Evolutionary conservation across 306 rosid genomes (phyloP).

Genomic region (Vigna angularis): DNA sequence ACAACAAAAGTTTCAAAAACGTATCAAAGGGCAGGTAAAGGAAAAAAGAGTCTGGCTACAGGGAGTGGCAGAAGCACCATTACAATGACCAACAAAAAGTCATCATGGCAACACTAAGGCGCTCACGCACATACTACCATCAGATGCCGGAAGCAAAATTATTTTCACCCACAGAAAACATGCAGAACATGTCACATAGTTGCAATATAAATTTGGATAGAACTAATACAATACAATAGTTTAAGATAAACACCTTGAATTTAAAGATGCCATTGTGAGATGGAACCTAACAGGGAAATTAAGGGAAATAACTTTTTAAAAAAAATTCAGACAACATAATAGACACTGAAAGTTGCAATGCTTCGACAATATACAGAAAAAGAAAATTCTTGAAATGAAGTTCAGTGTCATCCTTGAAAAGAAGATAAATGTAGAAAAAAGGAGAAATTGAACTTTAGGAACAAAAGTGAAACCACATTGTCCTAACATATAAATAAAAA

Average conservation of each 20-base stretch:
- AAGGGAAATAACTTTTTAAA: neutral
- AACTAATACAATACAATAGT: constrained; percentile 4
- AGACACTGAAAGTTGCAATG: neutral
- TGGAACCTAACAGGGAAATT: neutral
- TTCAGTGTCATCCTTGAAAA: constrained; percentile 6
- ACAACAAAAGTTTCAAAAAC: constrained; percentile 17
- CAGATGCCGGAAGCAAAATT: neutral
- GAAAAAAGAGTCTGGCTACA: neutral
- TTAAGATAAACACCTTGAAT: neutral
- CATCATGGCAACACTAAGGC: neutral
- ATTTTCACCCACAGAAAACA: constrained; percentile 4
- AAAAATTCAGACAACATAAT: neutral
- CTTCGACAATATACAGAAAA: neutral
- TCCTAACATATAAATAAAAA: neutral
- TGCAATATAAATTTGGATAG: neutral
- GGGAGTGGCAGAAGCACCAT: neutral
- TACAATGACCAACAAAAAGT: neutral
- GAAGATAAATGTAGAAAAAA: constrained; percentile 1
- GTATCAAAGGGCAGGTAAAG: constrained; percentile 23
- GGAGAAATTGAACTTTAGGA: neutral
- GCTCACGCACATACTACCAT: constrained; percentile 29
- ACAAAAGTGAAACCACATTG: neutral
- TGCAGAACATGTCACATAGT: neutral
- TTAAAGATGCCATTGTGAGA: neutral
- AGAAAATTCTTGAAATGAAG: neutral